Percentiles rank a stretch among this genome's conserved stretches.
These are phyloP conservation scores for Paracorniculantispora psalliotae DNA, from an alignment of 2,329 filamentous ascomycete genomes.

Conservation along the genomic window DNA sequence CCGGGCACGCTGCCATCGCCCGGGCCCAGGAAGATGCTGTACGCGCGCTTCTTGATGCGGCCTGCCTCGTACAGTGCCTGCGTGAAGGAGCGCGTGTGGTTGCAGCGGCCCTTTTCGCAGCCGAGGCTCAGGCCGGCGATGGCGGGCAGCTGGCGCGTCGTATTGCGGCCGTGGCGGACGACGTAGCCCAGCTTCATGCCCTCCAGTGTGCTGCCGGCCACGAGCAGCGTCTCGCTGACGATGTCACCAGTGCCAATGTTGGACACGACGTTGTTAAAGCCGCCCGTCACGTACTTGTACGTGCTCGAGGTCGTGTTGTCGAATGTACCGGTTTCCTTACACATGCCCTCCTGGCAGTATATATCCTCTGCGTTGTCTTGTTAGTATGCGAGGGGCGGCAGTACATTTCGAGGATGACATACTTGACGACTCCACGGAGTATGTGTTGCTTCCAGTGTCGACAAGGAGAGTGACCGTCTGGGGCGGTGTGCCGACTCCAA, in stretches of 20 bases:
- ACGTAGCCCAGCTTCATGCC: constrained; percentile 14
- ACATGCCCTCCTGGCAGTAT: constrained; percentile 14
- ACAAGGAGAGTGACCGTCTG: constrained; percentile 12
- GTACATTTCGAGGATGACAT: background rate
- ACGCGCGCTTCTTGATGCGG: constrained; percentile 12
- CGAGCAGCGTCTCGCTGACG: constrained; percentile 14
- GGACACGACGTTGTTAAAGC: constrained; percentile 13
- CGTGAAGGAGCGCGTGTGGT: constrained; percentile 9
- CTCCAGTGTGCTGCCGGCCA: constrained; percentile 8
- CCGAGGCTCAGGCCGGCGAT: constrained; percentile 15
- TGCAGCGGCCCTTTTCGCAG: constrained; percentile 9
- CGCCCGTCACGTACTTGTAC: background rate
- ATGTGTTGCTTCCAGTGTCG: constrained; percentile 16
- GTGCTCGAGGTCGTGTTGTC: constrained; percentile 16
- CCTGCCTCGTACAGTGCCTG: constrained; percentile 13
- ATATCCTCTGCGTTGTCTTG: background rate
- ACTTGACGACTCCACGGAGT: constrained; percentile 15
- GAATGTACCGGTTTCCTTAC: constrained; percentile 12
- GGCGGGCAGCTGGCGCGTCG: constrained; percentile 9
- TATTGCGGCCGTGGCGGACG: constrained; percentile 2
- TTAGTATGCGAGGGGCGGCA: no score
- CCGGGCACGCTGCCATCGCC: constrained; percentile 9
- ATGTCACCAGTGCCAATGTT: constrained; percentile 13
- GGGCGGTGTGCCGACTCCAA: constrained; percentile 13
- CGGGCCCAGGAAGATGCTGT: constrained; percentile 15